A percentile compares a stretch with the other conserved stretches of the same genome.
Evolutionary conservation across 2,329 filamentous ascomycete genomes (phyloP).

Genomic region (Ceratocystis eucalypticola): DNA sequence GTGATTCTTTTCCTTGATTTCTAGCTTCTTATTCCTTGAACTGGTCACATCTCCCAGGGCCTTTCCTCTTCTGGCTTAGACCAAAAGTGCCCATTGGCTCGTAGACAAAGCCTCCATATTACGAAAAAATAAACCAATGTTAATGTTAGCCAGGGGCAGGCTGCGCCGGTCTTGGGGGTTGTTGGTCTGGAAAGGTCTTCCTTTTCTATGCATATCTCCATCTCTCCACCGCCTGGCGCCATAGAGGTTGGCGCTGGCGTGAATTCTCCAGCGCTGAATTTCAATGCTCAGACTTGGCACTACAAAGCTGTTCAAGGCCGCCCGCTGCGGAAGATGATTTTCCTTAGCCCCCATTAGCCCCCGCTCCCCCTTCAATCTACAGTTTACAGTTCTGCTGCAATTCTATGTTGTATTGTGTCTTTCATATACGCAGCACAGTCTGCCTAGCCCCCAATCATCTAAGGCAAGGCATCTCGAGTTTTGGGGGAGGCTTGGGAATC

Average conservation of each 20-base stretch:
- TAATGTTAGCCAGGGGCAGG: slow-evolving; percentile 2
- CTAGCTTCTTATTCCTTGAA: background rate
- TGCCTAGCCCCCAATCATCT: background rate
- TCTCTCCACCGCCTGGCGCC: background rate
- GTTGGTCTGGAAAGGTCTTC: background rate
- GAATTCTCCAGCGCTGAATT: background rate
- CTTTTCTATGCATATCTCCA: background rate
- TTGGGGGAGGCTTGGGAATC: background rate
- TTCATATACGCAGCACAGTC: background rate
- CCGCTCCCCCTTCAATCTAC: background rate
- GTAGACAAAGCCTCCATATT: background rate
- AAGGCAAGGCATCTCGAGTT: background rate
- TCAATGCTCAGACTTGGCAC: background rate
- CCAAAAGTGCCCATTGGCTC: background rate
- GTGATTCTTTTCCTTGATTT: background rate
- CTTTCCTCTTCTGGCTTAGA: background rate
- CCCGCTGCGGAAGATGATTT: background rate
- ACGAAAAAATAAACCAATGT: background rate
- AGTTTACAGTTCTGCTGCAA: background rate
- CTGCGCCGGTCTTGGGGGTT: background rate
- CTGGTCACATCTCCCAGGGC: background rate
- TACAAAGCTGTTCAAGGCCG: too few species aligned
- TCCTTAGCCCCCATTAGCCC: background rate
- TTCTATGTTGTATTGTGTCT: background rate
- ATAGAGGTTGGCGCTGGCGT: background rate